Base-by-base conservation (phyloP, 2,329 filamentous ascomycete genomes). In the Hymenoscyphus albidus region DNA sequence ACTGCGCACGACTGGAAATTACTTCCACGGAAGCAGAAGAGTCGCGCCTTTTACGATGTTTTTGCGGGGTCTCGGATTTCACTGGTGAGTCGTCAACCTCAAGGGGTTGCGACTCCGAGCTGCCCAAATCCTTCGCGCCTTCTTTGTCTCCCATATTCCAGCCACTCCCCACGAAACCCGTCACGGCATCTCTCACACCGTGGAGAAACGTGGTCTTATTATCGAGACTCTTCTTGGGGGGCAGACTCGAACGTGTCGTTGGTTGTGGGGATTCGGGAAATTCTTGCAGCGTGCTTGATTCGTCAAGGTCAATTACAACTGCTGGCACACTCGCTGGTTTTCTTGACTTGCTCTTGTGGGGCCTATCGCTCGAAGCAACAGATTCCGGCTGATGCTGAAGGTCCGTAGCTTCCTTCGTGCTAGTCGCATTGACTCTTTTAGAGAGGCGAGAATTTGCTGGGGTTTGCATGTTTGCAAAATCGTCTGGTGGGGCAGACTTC, bases 31-130 rank as follows among this genome's bases (percentile, higher is more conserved):
- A 48, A n/a, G 42, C 5, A 35, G 35, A 35, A 35, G 35, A 35
- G 1, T 35, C 35, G 14, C 44, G n/a, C 44, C 44, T 51, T 10
- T 18, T 51, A 51, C n/a, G 44, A 9, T 18, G 44, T 4, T 51
- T 51, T 51, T 51, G 44, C 44, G 10, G 5, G 44, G 10, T 22
- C 2, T 51, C 7, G 44, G 10, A 10, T 13, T 59, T 62, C 22
- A 22, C 35, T 14, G 62, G 64, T 31, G 64, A 66, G 38, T 66
- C 64, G 10, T 62, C 59, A 18, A 66, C 61, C 39, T 64, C 62
- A 48, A 62, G 0, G 32, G 63, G 59, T 22, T 56, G 13, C 10
- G 32, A 59, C 40, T 59, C 44, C 5, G 59, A 31, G 18, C 35
- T 55, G 16, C 40, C 57, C 22, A 18, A 3, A 18, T 62, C 48